Conservation (phyloP, 1,284 basidiomycete genomes). For the Puccinia coronata region DNA sequence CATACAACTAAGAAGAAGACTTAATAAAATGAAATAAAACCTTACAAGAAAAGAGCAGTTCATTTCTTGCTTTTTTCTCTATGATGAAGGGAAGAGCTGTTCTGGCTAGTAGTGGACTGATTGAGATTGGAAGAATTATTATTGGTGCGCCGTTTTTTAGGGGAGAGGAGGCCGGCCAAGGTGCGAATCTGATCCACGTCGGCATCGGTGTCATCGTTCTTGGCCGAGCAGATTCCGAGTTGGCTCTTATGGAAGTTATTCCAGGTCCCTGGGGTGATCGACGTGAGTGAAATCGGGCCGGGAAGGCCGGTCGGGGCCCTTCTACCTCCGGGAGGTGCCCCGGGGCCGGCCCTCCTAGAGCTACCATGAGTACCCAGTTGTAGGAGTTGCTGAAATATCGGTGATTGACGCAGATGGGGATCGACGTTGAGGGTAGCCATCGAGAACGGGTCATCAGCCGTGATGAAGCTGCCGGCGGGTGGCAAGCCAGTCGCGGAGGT, state of each 20-base stretch:
- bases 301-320: conserved; percentile 42
- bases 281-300: conserved; percentile 26
- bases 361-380: conserved; percentile 18
- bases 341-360: conserved; percentile 29
- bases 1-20: conserved; percentile 2
- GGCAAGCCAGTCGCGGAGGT: conserved; percentile 9
- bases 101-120: conserved; percentile 12
- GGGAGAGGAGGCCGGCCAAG: conserved; percentile 27
- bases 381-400: conserved; percentile 49
- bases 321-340: conserved; percentile 23
- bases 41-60: not conserved
- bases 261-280: conserved; percentile 48
- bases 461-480: conserved; percentile 31
- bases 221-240: conserved; percentile 43
- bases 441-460: conserved; percentile 47
- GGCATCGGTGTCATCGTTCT: conserved; percentile 46
- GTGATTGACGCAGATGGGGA: conserved; percentile 46
- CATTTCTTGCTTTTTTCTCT: conserved; percentile 29
- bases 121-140: conserved; percentile 10
- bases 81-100: conserved; percentile 8
- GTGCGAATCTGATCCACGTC: conserved; percentile 46
- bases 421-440: conserved; percentile 48
- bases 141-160: conserved; percentile 28
- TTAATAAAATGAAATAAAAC: conserved; percentile 12
- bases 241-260: conserved; percentile 50